Evolutionary conservation across 441 rosid species (phyloP).

Genomic region (Aleurites moluccanus): DNA sequence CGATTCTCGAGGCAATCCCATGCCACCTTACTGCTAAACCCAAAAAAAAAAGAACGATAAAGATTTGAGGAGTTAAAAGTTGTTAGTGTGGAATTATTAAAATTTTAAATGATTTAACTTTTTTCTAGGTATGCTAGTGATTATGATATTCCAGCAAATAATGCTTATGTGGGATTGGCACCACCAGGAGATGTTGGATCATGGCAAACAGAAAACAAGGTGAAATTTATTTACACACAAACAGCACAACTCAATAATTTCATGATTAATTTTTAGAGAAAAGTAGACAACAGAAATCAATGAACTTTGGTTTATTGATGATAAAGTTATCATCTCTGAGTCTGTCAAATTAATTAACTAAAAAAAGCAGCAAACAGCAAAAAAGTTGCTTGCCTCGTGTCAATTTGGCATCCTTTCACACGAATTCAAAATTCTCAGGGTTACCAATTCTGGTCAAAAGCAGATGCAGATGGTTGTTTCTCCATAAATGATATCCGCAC

Average conservation of each 20-base stretch:
- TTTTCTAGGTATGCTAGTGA: conserved; percentile 42
- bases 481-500: conserved; percentile 36
- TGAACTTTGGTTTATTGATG: no score
- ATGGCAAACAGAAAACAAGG: conserved; percentile 86
- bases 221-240: conserved; percentile 12
- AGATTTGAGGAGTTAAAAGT: neutral
- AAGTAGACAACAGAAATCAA: neutral
- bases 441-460: conserved; percentile 65
- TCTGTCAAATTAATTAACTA: no score
- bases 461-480: conserved; percentile 51
- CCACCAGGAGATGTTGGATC: conserved; percentile 73
- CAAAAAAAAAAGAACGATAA: neutral
- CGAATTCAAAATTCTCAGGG: conserved; percentile 21
- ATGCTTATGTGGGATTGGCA: conserved; percentile 67
- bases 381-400: no score
- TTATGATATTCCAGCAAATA: conserved; percentile 38
- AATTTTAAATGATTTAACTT: neutral
- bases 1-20: no score
- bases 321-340: neutral
- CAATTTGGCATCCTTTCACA: neutral
- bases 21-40: no score
- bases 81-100: neutral
- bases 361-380: no score
- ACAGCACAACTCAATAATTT: neutral
- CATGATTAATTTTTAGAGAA: neutral